Evolutionary conservation across 1,139 yeast genomes (phyloP).

Genomic region (Arxiozyma slooffiae): DNA sequence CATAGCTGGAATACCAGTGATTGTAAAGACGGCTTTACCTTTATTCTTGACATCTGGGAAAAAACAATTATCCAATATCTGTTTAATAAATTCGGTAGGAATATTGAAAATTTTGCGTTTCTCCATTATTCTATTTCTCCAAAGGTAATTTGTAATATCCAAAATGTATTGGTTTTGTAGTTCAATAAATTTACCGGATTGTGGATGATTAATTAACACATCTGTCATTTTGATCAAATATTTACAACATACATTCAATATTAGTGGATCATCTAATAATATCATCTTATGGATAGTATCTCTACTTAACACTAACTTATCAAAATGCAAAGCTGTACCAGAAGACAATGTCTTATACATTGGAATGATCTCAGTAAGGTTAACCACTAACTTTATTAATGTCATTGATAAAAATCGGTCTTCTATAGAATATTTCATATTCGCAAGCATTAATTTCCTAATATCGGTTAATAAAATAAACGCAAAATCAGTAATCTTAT

Average conservation of each 20-base stretch:
- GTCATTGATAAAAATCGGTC: constrained; percentile 11
- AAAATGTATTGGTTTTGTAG: constrained; percentile 46
- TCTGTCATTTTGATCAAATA: constrained; percentile 40
- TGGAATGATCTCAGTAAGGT: constrained; percentile 4
- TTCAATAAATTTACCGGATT: constrained; percentile 21
- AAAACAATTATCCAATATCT: constrained; percentile 33
- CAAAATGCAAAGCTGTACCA: constrained; percentile 2
- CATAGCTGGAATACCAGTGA: constrained; percentile 50
- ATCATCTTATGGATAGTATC: constrained; percentile 10
- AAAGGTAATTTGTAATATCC: constrained; percentile 51
- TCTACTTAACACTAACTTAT: constrained; percentile 6
- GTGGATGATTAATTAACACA: constrained; percentile 21
- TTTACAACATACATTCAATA: constrained; percentile 32
- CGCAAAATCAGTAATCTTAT: constrained; percentile 1
- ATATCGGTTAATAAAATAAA: constrained; percentile 11
- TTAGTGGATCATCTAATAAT: constrained; percentile 18
- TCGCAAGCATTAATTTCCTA: constrained; percentile 10
- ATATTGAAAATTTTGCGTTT: constrained; percentile 35
- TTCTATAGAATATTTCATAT: constrained; percentile 9
- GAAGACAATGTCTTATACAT: constrained; percentile 1
- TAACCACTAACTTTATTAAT: constrained; percentile 7
- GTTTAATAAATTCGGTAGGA: constrained; percentile 32
- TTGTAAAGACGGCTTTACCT: constrained; percentile 37
- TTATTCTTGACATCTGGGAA: constrained; percentile 30
- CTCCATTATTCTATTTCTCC: constrained; percentile 47